phyloP scores from a whole-genome alignment of 306 rosid species.

The Medicago lupulina region DNA sequence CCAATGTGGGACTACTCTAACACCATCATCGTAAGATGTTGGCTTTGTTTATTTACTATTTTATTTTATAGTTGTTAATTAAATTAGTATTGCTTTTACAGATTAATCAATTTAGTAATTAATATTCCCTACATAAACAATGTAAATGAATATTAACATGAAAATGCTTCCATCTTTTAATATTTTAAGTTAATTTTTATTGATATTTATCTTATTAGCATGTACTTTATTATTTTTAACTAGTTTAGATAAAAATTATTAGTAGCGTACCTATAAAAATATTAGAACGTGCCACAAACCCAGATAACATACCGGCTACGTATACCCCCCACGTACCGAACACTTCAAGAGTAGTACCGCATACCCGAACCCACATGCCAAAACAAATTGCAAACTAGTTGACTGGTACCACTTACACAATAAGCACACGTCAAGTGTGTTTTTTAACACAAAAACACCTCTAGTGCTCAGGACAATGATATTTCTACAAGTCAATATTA shows the following conservation, averaged over 20 bases:
- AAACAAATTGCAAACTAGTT: not conserved
- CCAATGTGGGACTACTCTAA: too few species aligned
- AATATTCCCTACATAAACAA: not conserved
- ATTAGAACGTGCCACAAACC: not conserved
- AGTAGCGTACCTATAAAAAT: not conserved
- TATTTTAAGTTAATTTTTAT: too few species aligned
- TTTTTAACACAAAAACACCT: conserved; percentile 29
- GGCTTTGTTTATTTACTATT: too few species aligned
- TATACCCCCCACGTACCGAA: not conserved
- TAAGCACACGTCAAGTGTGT: not conserved
- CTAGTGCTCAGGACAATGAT: conserved; percentile 9
- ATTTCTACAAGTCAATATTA: conserved; percentile 30
- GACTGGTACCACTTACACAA: not conserved
- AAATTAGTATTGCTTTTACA: too few species aligned
- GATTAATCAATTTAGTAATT: not conserved
- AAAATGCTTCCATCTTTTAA: too few species aligned
- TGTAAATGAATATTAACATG: not conserved
- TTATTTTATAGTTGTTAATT: too few species aligned
- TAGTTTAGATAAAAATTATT: not conserved
- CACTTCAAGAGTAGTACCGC: not conserved
- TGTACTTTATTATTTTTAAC: not conserved
- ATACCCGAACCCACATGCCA: not conserved
- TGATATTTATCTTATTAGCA: not conserved
- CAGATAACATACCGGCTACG: not conserved
- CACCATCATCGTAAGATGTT: too few species aligned